Evolutionary conservation across 805 yeast species (phyloP).

Genomic region (Isabelozyma rhagii): DNA sequence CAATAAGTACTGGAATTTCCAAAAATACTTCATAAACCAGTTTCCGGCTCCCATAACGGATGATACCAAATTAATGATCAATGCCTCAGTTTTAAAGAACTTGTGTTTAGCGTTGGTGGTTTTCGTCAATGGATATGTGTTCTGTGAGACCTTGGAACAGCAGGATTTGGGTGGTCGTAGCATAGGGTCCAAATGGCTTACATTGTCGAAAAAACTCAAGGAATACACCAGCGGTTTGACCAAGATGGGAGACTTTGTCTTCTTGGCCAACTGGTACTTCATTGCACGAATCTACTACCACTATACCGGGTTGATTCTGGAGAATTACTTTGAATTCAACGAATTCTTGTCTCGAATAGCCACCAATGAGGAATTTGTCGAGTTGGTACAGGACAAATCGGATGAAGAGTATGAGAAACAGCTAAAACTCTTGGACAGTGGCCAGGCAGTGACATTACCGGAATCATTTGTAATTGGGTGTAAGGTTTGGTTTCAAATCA

Average conservation of each 20-base stretch:
- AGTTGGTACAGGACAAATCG: constrained; percentile 13
- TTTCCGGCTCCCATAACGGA: background rate
- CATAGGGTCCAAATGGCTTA: constrained; percentile 8
- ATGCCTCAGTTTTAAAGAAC: constrained; percentile 10
- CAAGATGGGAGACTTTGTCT: constrained; percentile 19
- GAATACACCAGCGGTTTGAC: constrained; percentile 13
- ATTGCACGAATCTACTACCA: constrained; percentile 16
- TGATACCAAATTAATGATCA: background rate
- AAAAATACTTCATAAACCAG: background rate
- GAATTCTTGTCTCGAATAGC: constrained; percentile 17
- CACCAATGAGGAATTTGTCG: constrained; percentile 14
- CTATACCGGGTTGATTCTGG: constrained; percentile 14
- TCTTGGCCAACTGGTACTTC: constrained; percentile 24
- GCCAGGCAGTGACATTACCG: background rate
- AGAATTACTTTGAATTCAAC: constrained; percentile 26
- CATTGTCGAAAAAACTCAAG: constrained; percentile 13
- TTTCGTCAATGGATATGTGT: constrained; percentile 16
- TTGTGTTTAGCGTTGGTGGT: constrained; percentile 16
- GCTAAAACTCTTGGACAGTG: background rate
- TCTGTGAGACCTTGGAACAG: constrained; percentile 7
- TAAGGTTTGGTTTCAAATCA: constrained; percentile 24
- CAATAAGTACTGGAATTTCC: background rate
- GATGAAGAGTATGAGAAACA: constrained; percentile 2
- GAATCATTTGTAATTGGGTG: constrained; percentile 15
- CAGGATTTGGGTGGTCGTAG: constrained; percentile 11